Percentiles rank a stretch among this genome's conserved stretches.
Evolutionary conservation across 2,329 filamentous ascomycete genomes (phyloP).

Genomic region (Colletotrichum camelliae): DNA sequence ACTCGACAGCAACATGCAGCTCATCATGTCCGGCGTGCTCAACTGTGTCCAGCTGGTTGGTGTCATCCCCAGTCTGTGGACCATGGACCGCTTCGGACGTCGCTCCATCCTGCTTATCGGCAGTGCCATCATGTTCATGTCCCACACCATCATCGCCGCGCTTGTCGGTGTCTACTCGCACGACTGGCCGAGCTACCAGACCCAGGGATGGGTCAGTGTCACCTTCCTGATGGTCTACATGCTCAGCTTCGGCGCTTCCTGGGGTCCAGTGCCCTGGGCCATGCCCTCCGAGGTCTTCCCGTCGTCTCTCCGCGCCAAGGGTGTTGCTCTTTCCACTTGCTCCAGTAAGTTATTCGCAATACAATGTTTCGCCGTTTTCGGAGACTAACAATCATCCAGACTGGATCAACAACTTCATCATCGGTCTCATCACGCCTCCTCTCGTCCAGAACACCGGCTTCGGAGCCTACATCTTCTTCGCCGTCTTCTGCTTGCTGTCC

Average conservation of each 20-base stretch:
- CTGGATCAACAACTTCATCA: slow-evolving; percentile 43
- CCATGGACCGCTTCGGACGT: slow-evolving; percentile 52
- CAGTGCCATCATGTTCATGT: slow-evolving; percentile 52
- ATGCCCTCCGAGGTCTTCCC: slow-evolving; percentile 46
- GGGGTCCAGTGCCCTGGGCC: slow-evolving; percentile 53
- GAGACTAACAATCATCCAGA: slow-evolving; percentile 19
- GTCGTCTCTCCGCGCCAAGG: slow-evolving; percentile 33
- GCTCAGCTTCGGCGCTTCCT: slow-evolving; percentile 63
- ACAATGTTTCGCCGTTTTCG: too few relatives aligned
- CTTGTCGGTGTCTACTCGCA: slow-evolving; percentile 54
- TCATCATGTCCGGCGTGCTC: slow-evolving; percentile 45
- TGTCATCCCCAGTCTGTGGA: slow-evolving; percentile 51
- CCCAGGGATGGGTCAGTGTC: slow-evolving; percentile 61
- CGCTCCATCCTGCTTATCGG: slow-evolving; percentile 49
- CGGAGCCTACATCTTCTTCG: slow-evolving; percentile 44
- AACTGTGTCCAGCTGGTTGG: slow-evolving; percentile 51
- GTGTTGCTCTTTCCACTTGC: slow-evolving; percentile 32
- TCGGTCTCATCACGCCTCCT: slow-evolving; percentile 53
- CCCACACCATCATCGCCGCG: slow-evolving; percentile 56
- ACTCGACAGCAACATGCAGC: slow-evolving; percentile 36
- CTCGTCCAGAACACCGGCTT: slow-evolving; percentile 48
- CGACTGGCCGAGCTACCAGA: slow-evolving; percentile 49
- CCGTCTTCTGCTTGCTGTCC: slow-evolving; percentile 28
- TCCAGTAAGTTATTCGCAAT: too few relatives aligned
- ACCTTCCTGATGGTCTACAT: slow-evolving; percentile 47